These are phyloP conservation scores for Xylaria sp. DNA, from an alignment of 2,329 filamentous ascomycete species.

Conservation along the genomic window DNA sequence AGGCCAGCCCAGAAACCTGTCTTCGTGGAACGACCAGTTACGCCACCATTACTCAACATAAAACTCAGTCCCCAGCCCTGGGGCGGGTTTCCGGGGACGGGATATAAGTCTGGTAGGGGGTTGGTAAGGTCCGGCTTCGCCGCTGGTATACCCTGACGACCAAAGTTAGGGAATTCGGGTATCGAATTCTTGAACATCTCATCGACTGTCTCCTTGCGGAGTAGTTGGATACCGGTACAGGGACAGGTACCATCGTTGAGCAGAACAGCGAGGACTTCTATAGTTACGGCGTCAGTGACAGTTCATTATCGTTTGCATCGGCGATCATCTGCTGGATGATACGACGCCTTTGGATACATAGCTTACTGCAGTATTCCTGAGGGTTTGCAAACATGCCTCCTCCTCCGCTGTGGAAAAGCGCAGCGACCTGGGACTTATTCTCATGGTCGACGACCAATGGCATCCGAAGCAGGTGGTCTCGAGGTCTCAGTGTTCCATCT, in stretches of 20 bases:
- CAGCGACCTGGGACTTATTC: slow-evolving; percentile 49
- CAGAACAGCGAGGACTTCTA: slow-evolving; percentile 64
- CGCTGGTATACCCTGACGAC: slow-evolving; percentile 50
- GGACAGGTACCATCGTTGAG: slow-evolving; percentile 69
- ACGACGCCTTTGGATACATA: background rate
- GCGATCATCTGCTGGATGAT: background rate
- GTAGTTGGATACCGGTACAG: slow-evolving; percentile 57
- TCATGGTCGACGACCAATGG: slow-evolving; percentile 49
- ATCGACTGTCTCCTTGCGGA: slow-evolving; percentile 63
- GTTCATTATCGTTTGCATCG: background rate
- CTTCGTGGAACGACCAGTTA: slow-evolving; percentile 57
- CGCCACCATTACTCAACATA: slow-evolving; percentile 53
- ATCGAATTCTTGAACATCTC: slow-evolving; percentile 71
- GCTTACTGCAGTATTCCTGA: slow-evolving; percentile 63
- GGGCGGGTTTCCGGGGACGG: slow-evolving; percentile 50
- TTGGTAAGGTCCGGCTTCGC: slow-evolving; percentile 57
- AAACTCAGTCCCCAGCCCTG: slow-evolving; percentile 70
- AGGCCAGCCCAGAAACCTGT: slow-evolving; percentile 65
- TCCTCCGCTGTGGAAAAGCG: slow-evolving; percentile 64
- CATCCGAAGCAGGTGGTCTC: slow-evolving; percentile 58
- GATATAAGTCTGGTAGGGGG: slow-evolving; percentile 56
- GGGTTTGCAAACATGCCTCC: slow-evolving; percentile 66
- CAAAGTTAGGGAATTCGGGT: slow-evolving; percentile 58
- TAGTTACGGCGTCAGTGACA: background rate
- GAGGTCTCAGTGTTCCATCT: slow-evolving; percentile 47